phyloP scores from a whole-genome alignment of 106 monocot species.

The Posidonia australis region DNA sequence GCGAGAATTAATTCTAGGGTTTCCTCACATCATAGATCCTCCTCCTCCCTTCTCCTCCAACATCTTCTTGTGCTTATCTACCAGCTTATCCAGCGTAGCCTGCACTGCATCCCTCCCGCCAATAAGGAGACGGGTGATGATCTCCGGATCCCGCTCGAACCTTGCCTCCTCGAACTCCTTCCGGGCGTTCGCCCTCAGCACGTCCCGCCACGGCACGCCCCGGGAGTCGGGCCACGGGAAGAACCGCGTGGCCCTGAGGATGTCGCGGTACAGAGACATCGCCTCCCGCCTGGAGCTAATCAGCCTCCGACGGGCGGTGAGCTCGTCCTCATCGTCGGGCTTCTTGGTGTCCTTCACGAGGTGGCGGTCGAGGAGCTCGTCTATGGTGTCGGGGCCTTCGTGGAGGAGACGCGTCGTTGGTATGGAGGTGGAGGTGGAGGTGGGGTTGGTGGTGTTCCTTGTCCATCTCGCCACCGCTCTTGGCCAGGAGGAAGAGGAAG shows the following conservation, averaged over 20 bases:
- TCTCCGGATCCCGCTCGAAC: slow-evolving; percentile 78
- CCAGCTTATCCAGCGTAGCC: slow-evolving; percentile 72
- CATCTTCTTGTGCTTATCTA: slow-evolving; percentile 45
- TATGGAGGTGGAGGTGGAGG: not conserved
- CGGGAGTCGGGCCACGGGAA: slow-evolving; percentile 77
- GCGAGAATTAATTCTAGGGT: too few relatives aligned
- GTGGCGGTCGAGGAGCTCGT: slow-evolving; percentile 85
- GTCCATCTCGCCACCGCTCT: not conserved
- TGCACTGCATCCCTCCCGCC: slow-evolving; percentile 91
- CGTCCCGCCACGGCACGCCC: slow-evolving; percentile 80
- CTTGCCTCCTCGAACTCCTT: slow-evolving; percentile 92
- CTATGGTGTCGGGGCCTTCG: slow-evolving; percentile 93
- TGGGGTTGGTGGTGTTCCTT: not conserved
- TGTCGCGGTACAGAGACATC: slow-evolving; percentile 87
- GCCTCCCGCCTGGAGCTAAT: slow-evolving; percentile 75
- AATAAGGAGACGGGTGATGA: slow-evolving; percentile 70
- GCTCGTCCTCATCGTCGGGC: slow-evolving; percentile 32
- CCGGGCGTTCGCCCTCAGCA: slow-evolving; percentile 80
- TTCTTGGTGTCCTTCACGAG: slow-evolving; percentile 32
- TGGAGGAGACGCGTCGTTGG: slow-evolving; percentile 29
- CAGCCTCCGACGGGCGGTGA: slow-evolving; percentile 36
- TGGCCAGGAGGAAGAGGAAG: not conserved
- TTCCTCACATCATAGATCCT: not conserved
- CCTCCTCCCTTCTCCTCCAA: slow-evolving; percentile 11
- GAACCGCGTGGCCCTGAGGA: slow-evolving; percentile 70